Base-by-base conservation (phyloP, 371 early-diverging fungal species). In the Rhizopus delemar region DNA sequence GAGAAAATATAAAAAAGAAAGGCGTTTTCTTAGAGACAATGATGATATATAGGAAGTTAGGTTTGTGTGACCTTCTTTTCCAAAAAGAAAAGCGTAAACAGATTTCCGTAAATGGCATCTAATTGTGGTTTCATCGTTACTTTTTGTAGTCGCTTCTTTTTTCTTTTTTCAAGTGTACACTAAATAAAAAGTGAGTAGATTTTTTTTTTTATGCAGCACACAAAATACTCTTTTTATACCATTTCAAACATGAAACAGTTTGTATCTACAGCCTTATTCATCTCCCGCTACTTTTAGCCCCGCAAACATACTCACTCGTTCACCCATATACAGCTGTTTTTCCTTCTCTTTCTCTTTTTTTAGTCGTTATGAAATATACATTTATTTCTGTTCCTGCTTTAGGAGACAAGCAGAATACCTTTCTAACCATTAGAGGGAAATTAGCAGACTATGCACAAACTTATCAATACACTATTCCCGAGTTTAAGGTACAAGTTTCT, bases 331-430 rank as follows among this genome's bases (percentile, higher is more conserved):
- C 22, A 22, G 22, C 22, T 22, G 5, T 9, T n/a, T 28, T 35
- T 41, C 31, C 22, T 12, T 29, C 38, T 8, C 22, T 39, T 39
- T 34, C 38, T 9, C 38, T 53, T 51, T 39, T 16, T 28, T 32
- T 39, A 31, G 32, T 51, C 33, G 46, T 16, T 41, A 79, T 79
- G 76, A 75, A 80, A 56, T 80, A 75, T 46, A 64, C 65, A 11
- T 73, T 80, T 65, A 70, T 80, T 41, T 80, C 81, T 50, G 81
- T 80, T 43, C 81, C 81, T 68, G 75, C 74, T 13, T 61, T 74
- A 52, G 78, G 78, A 62, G 68, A 75, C 50, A 73, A 73, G 65
- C 75, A 73, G 41, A 75, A 75, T 36, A 75, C 78, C 11, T 71
- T 68, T 58, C 51, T 73, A 28, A 80, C 75, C 43, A 71, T 80